Evolutionary conservation across 2,329 filamentous ascomycete species (phyloP).

Genomic region (Colletotrichum tabaci): DNA sequence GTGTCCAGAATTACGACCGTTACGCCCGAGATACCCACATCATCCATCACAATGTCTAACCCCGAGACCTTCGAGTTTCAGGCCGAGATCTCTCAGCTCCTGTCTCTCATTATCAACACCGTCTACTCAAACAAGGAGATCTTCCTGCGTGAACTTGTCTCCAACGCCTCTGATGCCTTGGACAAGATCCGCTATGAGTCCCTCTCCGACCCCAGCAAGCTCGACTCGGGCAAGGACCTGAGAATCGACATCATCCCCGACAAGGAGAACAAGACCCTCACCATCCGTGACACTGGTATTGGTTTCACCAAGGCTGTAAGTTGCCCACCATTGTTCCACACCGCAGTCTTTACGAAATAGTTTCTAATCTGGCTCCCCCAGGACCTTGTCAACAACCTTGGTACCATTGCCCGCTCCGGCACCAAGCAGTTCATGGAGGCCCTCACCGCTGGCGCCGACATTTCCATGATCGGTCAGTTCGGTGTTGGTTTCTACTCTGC

Average conservation of each 20-base stretch:
- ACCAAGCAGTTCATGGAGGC: conserved; percentile 99
- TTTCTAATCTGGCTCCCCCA: conserved; percentile 59
- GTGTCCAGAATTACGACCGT: conserved; percentile 39
- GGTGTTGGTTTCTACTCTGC: conserved; percentile 99
- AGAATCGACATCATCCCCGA: conserved; percentile 99
- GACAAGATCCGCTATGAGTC: conserved; percentile 99
- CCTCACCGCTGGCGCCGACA: conserved; percentile 96
- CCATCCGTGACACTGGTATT: conserved; percentile 98
- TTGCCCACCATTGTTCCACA: conserved; percentile 49
- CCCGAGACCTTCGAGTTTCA: conserved; percentile 99
- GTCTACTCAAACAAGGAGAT: conserved; percentile 99
- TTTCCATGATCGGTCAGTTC: conserved; percentile 99
- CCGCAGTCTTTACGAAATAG: conserved; percentile 2
- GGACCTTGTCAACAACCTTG: conserved; percentile 99
- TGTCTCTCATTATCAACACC: conserved; percentile 99
- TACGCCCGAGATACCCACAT: conserved; percentile 42
- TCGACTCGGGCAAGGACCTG: conserved; percentile 97
- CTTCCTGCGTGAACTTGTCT: conserved; percentile 98
- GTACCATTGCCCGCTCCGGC: conserved; percentile 98
- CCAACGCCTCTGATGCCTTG: conserved; percentile 98
- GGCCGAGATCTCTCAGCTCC: conserved; percentile 99
- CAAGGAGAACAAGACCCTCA: conserved; percentile 97
- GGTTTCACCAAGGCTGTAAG: conserved; percentile 99
- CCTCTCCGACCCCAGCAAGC: conserved; percentile 96
- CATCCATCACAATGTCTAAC: conserved; percentile 75